phyloP scores from a whole-genome alignment of 2,329 filamentous ascomycete genomes.

The Mollisia scopiformis region DNA sequence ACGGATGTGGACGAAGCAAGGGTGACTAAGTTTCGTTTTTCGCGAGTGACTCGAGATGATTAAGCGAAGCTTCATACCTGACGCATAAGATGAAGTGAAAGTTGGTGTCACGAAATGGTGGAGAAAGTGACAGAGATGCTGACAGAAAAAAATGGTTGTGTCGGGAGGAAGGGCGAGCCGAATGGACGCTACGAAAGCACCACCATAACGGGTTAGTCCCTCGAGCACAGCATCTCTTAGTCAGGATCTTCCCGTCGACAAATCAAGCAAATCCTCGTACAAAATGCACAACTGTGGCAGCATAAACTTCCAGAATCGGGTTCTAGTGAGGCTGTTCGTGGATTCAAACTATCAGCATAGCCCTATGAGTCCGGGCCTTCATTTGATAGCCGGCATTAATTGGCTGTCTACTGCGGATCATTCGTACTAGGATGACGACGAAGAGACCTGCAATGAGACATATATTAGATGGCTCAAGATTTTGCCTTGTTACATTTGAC shows the following conservation, averaged over 20 bases:
- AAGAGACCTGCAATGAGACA: background rate
- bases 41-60: background rate
- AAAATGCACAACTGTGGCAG: too few species aligned
- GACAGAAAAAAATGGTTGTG: too few species aligned
- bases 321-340: conserved; percentile 2
- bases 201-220: background rate
- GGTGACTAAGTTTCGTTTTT: background rate
- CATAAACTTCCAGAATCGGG: conserved; percentile 3
- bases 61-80: too few species aligned
- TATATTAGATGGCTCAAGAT: background rate
- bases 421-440: background rate
- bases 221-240: background rate
- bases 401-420: background rate
- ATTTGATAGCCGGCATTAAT: too few species aligned
- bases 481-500: background rate
- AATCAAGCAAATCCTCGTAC: background rate
- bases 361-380: background rate
- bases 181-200: background rate
- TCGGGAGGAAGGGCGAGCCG: too few species aligned
- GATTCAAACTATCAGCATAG: background rate
- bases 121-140: background rate
- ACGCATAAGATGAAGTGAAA: too few species aligned
- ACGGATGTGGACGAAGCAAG: background rate
- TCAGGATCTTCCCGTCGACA: background rate
- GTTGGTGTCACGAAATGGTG: background rate